Conservation (phyloP, 192 early-diverging fungal genomes). For the Phycomyces nitens region DNA sequence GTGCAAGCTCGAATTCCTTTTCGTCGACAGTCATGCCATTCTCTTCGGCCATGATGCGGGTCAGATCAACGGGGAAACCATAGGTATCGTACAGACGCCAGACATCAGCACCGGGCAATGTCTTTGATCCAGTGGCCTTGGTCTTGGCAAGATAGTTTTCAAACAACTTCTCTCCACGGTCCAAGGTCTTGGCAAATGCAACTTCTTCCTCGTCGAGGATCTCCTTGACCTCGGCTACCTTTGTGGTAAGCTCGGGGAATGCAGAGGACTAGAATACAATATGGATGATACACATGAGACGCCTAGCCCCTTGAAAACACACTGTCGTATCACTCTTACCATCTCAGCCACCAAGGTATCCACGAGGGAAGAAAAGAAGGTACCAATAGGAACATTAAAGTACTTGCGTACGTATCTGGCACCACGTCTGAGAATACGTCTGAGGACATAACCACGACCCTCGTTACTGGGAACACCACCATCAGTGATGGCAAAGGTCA, state of each 20-base stretch:
- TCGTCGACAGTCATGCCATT: constrained; percentile 83
- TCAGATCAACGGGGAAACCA: constrained; percentile 97
- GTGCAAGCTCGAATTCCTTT: constrained; percentile 72
- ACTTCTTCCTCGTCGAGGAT: constrained; percentile 96
- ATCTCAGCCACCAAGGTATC: constrained; percentile 90
- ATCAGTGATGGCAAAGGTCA: constrained; percentile 95
- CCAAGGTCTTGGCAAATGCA: constrained; percentile 93
- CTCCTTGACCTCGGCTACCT: constrained; percentile 84
- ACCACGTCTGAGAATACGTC: constrained; percentile 93
- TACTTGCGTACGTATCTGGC: constrained; percentile 91
- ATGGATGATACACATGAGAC: background rate
- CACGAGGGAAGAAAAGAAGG: constrained; percentile 91
- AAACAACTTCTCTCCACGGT: constrained; percentile 95
- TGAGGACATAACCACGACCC: constrained; percentile 96
- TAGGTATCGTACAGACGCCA: constrained; percentile 99
- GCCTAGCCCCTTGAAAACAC: constrained; percentile 10
- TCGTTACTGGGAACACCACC: constrained; percentile 96
- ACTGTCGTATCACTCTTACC: constrained; percentile 43
- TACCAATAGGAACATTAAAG: constrained; percentile 85
- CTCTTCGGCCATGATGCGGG: constrained; percentile 98
- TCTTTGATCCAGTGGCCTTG: constrained; percentile 54
- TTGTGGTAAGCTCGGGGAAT: constrained; percentile 85
- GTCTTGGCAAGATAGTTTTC: constrained; percentile 67
- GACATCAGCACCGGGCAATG: constrained; percentile 82
- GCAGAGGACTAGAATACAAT: constrained; percentile 45